Evolutionary conservation across 2,329 filamentous ascomycete species (phyloP), one percentile per base, ranked within the genome.

Genomic region (Didymella segeticola): DNA sequence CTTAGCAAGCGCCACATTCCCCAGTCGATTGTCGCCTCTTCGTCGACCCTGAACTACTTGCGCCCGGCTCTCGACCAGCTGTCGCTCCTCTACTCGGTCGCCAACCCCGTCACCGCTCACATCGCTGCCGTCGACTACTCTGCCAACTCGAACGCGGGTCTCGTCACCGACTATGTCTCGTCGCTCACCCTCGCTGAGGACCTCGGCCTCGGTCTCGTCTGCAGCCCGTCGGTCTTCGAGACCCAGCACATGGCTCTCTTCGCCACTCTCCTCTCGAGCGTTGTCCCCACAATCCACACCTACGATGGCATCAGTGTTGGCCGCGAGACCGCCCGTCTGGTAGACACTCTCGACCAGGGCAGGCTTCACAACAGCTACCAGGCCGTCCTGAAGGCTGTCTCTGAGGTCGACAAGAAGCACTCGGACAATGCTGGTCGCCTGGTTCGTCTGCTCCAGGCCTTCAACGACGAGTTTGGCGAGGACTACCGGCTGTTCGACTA

Each of bases 401-500:
- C 83, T 33, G 83, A 83, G 52, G 77, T 88, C 11, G 86, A 87
- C 67, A 88, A 86, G 75, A 90, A 88, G 70, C 86, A 85, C 62
- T 79, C 88, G 4, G 88, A 90, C 73, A 81, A 83, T 34, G 89
- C 90, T 47, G 88, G 86, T 58, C 91, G 89, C 76, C 80, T 87
- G n/a, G 75, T 87, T 37, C 86, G 86, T 63, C 78, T 93, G 7
- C 79, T 96, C 43, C 83, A 85, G 59, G 83, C 88, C 19, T 87
- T 96, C 78, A 99, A 98, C 76, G 86, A 86, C 58, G 92, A 98
- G 79, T 86, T 99, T 20, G 95, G 93, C 53, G 98, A 95, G 37
- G 87, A 93, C 62, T 99, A 99, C 74, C 85, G 88, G 68, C 86
- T 91, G 6, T 99, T 98, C 66, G 95, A 99, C 78, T 99, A 99